Conservation (phyloP, 2,329 filamentous ascomycete genomes). For the Paracamarosporium sp. region DNA sequence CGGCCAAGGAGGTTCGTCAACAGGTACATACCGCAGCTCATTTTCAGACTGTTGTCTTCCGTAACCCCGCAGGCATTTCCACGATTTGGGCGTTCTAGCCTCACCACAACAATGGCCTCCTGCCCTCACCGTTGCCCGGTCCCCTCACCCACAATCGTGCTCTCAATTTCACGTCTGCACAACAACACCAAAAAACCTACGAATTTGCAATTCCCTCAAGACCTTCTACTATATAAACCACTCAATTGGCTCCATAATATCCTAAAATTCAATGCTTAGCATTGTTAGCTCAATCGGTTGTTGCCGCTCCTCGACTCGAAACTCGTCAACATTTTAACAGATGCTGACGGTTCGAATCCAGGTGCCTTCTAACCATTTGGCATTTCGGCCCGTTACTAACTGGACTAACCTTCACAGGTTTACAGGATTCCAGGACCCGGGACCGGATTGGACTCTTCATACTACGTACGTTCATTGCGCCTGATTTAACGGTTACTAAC, state of each 20-base stretch:
- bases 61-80: not conserved
- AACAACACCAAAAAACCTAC: not conserved
- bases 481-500: not conserved
- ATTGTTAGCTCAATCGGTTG: constrained; percentile 3
- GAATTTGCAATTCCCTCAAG: not conserved
- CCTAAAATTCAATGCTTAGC: not conserved
- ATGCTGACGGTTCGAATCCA: constrained; percentile 5
- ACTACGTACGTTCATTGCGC: not conserved
- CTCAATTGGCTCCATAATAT: not conserved
- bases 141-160: not conserved
- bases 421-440: not conserved
- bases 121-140: constrained; percentile 1
- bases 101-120: not conserved
- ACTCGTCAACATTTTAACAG: not conserved
- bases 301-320: not conserved
- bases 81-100: not conserved
- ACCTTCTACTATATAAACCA: not conserved
- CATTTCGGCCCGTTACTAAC: not conserved
- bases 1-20: not conserved
- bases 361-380: not conserved
- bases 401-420: not conserved
- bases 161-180: not conserved
- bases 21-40: not conserved
- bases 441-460: not conserved
- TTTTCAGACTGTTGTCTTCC: not conserved